Evolutionary conservation across 768 basidiomycete genomes (phyloP).

Genomic region (Termitomyces sp.): DNA sequence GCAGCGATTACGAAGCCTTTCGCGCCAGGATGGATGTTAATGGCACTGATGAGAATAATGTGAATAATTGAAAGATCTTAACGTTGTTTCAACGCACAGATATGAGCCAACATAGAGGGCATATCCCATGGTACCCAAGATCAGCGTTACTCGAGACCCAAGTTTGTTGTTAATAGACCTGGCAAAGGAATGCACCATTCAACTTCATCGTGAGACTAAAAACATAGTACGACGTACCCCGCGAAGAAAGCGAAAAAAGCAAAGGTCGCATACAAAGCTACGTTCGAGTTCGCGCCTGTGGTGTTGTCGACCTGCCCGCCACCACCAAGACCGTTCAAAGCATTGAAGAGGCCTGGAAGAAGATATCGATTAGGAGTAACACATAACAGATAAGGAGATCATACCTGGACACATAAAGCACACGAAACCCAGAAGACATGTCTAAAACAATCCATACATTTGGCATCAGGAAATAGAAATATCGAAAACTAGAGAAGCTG

Average conservation of each 20-base stretch:
- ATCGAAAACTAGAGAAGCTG: neutral
- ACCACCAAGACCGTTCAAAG: constrained; percentile 73
- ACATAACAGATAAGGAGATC: constrained; percentile 12
- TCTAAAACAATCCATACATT: constrained; percentile 14
- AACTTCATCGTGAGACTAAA: neutral
- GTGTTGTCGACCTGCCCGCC: constrained; percentile 67
- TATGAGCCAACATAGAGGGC: constrained; percentile 69
- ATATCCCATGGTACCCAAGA: constrained; percentile 73
- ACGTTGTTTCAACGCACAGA: constrained; percentile 40
- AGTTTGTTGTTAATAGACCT: constrained; percentile 79
- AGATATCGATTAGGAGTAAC: neutral
- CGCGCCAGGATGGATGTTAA: constrained; percentile 63
- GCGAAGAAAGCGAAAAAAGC: constrained; percentile 36
- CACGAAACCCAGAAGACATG: constrained; percentile 62
- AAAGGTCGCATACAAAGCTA: constrained; percentile 58
- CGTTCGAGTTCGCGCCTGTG: constrained; percentile 65
- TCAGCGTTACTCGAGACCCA: constrained; percentile 66
- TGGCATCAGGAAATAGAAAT: neutral
- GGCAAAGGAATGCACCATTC: neutral
- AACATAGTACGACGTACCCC: constrained; percentile 13
- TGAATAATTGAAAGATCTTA: neutral
- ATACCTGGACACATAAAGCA: constrained; percentile 59
- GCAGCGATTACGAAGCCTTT: constrained; percentile 65
- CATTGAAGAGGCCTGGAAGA: constrained; percentile 67
- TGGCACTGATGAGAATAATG: constrained; percentile 33